Conservation (phyloP, 2,329 filamentous ascomycete genomes). For the Xylariaceae sp. region DNA sequence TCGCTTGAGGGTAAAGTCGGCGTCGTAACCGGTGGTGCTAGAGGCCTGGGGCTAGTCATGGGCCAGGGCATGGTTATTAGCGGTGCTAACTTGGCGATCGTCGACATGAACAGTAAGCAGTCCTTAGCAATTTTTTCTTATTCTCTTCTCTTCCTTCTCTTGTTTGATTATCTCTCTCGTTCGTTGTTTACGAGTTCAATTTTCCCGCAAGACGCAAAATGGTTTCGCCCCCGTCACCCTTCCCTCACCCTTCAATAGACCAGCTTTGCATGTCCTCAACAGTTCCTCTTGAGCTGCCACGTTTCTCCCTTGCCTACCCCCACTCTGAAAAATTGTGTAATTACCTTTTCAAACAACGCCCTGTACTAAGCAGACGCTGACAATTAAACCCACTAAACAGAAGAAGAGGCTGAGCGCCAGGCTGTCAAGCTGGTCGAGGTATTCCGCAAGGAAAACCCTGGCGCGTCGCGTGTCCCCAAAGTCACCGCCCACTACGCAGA, state of each 20-base stretch:
- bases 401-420: constrained; percentile 81
- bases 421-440: constrained; percentile 72
- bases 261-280: background rate
- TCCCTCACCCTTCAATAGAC: background rate
- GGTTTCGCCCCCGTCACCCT: background rate
- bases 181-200: background rate
- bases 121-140: no score
- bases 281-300: background rate
- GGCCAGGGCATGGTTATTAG: constrained; percentile 87
- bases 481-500: constrained; percentile 91
- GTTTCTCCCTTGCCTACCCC: background rate
- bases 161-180: background rate
- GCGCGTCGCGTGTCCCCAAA: constrained; percentile 70
- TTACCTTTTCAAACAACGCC: constrained; percentile 2
- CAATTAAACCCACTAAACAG: constrained; percentile 45
- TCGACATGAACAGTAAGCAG: constrained; percentile 84
- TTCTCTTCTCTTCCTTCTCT: background rate
- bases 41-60: constrained; percentile 90
- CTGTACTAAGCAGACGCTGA: constrained; percentile 18
- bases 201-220: background rate
- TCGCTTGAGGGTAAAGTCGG: constrained; percentile 83
- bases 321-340: background rate
- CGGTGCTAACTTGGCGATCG: constrained; percentile 86
- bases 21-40: constrained; percentile 86
- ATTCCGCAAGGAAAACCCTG: constrained; percentile 80